Conservation (phyloP, 2,329 filamentous ascomycete species). For the Penicillium sp. region DNA sequence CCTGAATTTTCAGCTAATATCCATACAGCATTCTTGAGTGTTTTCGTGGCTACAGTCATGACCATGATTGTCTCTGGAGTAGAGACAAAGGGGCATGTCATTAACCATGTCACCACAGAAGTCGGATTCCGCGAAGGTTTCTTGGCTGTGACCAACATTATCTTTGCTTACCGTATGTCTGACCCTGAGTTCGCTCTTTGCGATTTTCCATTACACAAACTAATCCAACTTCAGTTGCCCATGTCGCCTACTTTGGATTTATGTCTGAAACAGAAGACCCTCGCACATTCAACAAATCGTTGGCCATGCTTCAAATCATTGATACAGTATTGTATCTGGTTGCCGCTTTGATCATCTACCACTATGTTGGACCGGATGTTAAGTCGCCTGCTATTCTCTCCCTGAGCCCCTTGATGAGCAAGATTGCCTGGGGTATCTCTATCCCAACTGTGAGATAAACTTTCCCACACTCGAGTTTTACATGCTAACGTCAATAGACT, state of each 20-base stretch:
- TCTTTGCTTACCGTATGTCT: conserved; percentile 64
- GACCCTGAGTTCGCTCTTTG: neutral
- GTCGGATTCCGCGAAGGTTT: conserved; percentile 58
- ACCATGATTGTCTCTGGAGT: conserved; percentile 68
- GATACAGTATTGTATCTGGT: conserved; percentile 66
- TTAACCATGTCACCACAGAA: conserved; percentile 39
- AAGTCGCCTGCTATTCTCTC: conserved; percentile 67
- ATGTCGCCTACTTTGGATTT: conserved; percentile 68
- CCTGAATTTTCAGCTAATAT: conserved; percentile 1
- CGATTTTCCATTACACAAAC: neutral
- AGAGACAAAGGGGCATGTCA: conserved; percentile 41
- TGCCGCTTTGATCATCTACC: conserved; percentile 68
- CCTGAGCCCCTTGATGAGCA: conserved; percentile 57
- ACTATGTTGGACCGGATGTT: conserved; percentile 63
- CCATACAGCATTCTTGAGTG: conserved; percentile 59
- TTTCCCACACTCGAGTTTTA: neutral
- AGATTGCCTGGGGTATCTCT: conserved; percentile 68
- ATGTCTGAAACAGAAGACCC: conserved; percentile 66
- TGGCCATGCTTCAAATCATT: conserved; percentile 62
- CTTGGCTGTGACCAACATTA: conserved; percentile 65
- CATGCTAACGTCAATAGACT: conserved; percentile 44
- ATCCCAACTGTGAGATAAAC: conserved; percentile 57
- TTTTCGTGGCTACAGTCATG: conserved; percentile 63
- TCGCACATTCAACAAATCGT: conserved; percentile 61
- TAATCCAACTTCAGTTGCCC: conserved; percentile 45